A percentile compares a stretch with the other conserved stretches of the same genome.
Conservation (phyloP, 495 filamentous ascomycete species). For the Podospora fimiseda region DNA sequence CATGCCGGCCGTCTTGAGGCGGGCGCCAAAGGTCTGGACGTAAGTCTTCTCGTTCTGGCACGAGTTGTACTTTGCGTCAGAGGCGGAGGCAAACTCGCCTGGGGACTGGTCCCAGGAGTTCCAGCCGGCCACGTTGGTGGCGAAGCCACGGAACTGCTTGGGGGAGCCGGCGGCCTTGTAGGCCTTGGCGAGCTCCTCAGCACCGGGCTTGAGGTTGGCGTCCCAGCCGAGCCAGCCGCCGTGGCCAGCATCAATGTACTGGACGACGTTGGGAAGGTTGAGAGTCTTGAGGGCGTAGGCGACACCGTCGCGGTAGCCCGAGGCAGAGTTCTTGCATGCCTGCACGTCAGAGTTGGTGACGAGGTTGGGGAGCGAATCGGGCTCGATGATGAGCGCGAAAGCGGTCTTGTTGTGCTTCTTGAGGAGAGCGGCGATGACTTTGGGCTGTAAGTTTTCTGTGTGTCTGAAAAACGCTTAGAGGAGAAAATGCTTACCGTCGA, state of each 20-base stretch:
- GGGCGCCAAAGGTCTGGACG: slow-evolving; percentile 58
- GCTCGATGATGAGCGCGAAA: slow-evolving; percentile 57
- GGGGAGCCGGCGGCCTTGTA: slow-evolving; percentile 62
- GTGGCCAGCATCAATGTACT: slow-evolving; percentile 81
- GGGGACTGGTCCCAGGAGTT: slow-evolving; percentile 56
- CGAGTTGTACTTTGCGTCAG: slow-evolving; percentile 48
- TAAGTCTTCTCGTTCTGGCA: slow-evolving; percentile 69
- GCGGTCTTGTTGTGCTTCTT: slow-evolving; percentile 49
- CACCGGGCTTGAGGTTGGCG: slow-evolving; percentile 67
- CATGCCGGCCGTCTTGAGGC: slow-evolving; percentile 56
- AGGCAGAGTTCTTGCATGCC: slow-evolving; percentile 57
- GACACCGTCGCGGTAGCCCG: slow-evolving; percentile 61
- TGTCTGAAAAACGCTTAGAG: slow-evolving; percentile 8
- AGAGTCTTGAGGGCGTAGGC: slow-evolving; percentile 66
- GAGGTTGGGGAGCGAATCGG: slow-evolving; percentile 74
- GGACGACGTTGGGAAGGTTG: slow-evolving; percentile 70
- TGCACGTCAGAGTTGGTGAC: slow-evolving; percentile 63
- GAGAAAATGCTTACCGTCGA: slow-evolving; percentile 47
- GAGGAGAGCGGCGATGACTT: slow-evolving; percentile 51
- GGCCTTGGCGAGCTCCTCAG: slow-evolving; percentile 58
- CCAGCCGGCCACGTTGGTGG: slow-evolving; percentile 76
- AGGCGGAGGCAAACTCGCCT: slow-evolving; percentile 60
- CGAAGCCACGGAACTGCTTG: slow-evolving; percentile 60
- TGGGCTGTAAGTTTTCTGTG: slow-evolving; percentile 29
- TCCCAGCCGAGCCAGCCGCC: slow-evolving; percentile 81